phyloP scores from a whole-genome alignment of 164 flowering plant species.

The Magnolia kwangsiensis region DNA sequence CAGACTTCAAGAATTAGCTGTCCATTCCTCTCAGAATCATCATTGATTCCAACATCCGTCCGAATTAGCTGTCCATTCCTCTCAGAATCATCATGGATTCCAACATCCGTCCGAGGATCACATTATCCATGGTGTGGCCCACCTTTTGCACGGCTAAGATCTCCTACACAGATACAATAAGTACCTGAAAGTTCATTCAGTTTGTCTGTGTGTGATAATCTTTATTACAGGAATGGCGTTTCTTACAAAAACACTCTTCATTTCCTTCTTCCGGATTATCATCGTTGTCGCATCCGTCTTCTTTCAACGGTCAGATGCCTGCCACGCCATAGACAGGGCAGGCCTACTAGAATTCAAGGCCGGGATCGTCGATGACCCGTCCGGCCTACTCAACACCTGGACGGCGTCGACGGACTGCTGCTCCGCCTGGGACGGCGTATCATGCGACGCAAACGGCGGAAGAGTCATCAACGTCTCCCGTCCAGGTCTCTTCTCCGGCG shows the following conservation, averaged over 20 bases:
- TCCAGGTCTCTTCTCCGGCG: conserved; percentile 42
- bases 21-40: too few relatives aligned
- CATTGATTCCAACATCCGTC: too few relatives aligned
- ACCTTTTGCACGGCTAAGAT: too few relatives aligned
- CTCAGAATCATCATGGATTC: too few relatives aligned
- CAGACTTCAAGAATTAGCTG: too few relatives aligned
- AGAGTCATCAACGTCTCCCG: conserved; percentile 55
- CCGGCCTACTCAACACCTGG: conserved; percentile 45
- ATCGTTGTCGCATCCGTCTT: neutral
- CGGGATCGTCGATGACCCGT: conserved; percentile 50
- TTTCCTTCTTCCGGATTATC: neutral
- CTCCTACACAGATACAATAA: too few relatives aligned
- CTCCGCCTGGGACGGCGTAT: conserved; percentile 53
- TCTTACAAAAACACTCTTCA: neutral
- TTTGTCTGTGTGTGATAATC: too few relatives aligned
- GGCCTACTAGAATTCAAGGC: conserved; percentile 58
- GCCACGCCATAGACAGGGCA: conserved; percentile 38
- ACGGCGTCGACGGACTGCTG: conserved; percentile 47
- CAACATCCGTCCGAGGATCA: too few relatives aligned
- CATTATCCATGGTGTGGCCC: too few relatives aligned
- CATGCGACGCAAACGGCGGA: conserved; percentile 41
- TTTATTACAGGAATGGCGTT: too few relatives aligned
- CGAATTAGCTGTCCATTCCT: too few relatives aligned
- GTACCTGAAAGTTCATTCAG: too few relatives aligned
- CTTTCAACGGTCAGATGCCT: conserved; percentile 17